phyloP scores from a whole-genome alignment of 23 red algal species.

The Agarophyton chilense region DNA sequence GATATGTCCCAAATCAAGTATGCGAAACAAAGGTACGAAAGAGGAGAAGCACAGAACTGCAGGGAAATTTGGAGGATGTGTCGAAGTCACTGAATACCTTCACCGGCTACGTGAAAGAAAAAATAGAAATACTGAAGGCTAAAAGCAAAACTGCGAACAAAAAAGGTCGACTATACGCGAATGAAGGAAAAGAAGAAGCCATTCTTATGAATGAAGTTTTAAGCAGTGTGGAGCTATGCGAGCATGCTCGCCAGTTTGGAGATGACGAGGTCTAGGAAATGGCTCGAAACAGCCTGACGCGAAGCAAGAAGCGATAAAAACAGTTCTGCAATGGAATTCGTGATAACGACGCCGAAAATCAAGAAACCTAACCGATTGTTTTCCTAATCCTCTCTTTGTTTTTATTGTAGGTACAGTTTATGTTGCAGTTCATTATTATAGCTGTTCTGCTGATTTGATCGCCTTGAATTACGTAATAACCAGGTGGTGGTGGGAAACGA shows the following conservation, averaged over 20 bases:
- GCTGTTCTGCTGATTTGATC: not conserved
- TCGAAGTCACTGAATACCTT: not conserved
- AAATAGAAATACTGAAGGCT: not conserved
- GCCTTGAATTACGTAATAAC: not conserved
- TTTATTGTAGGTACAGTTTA: not conserved
- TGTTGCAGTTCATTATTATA: not conserved
- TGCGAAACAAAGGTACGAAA: not conserved
- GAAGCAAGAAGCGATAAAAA: not conserved
- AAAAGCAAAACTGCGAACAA: too few relatives aligned
- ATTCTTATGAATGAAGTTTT: not conserved
- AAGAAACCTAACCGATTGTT: not conserved
- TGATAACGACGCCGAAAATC: not conserved
- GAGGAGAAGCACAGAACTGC: not conserved
- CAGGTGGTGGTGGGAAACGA: conserved; percentile 5
- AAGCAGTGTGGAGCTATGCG: not conserved
- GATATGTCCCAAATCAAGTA: not conserved
- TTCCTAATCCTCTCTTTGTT: not conserved
- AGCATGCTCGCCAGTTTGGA: not conserved
- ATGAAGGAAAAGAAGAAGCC: not conserved
- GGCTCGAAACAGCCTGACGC: not conserved
- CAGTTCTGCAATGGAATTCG: not conserved
- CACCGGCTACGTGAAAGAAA: not conserved
- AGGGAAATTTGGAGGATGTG: not conserved
- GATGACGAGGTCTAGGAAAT: not conserved
- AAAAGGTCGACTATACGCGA: not conserved